A percentile compares a stretch with the other conserved stretches of the same genome.
Conservation (phyloP, 345 rosid species). For the Draba incana region DNA sequence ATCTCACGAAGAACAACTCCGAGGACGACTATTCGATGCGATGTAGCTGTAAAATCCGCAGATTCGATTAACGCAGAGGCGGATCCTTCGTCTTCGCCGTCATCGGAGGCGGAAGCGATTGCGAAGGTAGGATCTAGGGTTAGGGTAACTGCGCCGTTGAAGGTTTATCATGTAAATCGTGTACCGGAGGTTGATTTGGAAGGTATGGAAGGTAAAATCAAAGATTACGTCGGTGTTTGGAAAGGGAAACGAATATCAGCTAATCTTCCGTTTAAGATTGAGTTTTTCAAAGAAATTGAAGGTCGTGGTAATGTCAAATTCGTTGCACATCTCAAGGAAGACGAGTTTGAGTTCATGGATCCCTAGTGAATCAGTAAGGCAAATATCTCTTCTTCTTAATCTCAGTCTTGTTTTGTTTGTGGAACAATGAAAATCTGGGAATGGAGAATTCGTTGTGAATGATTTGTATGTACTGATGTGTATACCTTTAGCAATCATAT, state of each 20-base stretch:
- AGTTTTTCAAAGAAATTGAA: conserved; percentile 60
- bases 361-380: conserved; percentile 29
- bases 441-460: conserved; percentile 12
- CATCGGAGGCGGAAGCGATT: conserved; percentile 32
- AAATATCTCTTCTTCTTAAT: not conserved
- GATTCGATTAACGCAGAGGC: conserved; percentile 31
- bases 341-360: conserved; percentile 74
- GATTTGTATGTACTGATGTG: conserved; percentile 28
- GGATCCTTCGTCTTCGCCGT: conserved; percentile 37
- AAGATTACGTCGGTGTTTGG: conserved; percentile 67
- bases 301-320: conserved; percentile 80
- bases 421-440: conserved; percentile 16
- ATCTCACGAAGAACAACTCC: conserved; percentile 17
- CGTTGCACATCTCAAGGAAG: conserved; percentile 75
- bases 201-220: conserved; percentile 77
- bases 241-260: conserved; percentile 83
- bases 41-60: conserved; percentile 42
- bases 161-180: conserved; percentile 81
- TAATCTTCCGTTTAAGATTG: conserved; percentile 73
- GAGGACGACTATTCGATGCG: conserved; percentile 43
- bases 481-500: conserved; percentile 29
- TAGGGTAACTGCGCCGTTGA: conserved; percentile 70
- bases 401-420: conserved; percentile 16
- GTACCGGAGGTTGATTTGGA: conserved; percentile 71
- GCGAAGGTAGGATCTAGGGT: conserved; percentile 65